These are phyloP conservation scores for Cryphonectria parasitica DNA, from an alignment of 2,329 filamentous ascomycete genomes.

Conservation along the genomic window DNA sequence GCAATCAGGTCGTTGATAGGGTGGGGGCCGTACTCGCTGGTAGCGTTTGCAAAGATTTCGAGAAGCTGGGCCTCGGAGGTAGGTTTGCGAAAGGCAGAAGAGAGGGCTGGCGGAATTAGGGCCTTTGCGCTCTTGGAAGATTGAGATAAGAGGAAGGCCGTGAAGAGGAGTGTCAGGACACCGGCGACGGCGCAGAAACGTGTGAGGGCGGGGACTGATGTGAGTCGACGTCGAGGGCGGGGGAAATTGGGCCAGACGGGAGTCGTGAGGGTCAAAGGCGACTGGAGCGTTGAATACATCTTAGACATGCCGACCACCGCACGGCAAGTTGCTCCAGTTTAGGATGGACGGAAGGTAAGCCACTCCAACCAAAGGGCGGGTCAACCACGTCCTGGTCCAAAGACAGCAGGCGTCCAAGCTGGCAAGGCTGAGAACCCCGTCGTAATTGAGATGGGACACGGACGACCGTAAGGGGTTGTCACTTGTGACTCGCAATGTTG, in stretches of 20 bases:
- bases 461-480: not conserved
- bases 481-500: not conserved
- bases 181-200: constrained; percentile 27
- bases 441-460: not conserved
- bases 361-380: not conserved
- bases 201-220: constrained; percentile 11
- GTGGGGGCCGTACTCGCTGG: constrained; percentile 36
- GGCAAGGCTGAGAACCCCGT: not conserved
- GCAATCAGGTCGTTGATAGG: constrained; percentile 51
- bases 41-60: constrained; percentile 25
- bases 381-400: not conserved
- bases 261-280: constrained; percentile 21
- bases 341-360: not conserved
- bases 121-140: constrained; percentile 19
- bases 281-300: constrained; percentile 20
- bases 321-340: not conserved
- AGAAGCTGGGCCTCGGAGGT: constrained; percentile 29
- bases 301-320: not conserved
- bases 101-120: constrained; percentile 20
- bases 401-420: not conserved
- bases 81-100: constrained; percentile 27
- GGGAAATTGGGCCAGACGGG: constrained; percentile 23
- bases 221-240: constrained; percentile 21
- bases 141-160: constrained; percentile 27
- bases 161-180: constrained; percentile 22